phyloP scores from a whole-genome alignment of 73 alveolate genomes.

The Paramecium tetraurelia region DNA sequence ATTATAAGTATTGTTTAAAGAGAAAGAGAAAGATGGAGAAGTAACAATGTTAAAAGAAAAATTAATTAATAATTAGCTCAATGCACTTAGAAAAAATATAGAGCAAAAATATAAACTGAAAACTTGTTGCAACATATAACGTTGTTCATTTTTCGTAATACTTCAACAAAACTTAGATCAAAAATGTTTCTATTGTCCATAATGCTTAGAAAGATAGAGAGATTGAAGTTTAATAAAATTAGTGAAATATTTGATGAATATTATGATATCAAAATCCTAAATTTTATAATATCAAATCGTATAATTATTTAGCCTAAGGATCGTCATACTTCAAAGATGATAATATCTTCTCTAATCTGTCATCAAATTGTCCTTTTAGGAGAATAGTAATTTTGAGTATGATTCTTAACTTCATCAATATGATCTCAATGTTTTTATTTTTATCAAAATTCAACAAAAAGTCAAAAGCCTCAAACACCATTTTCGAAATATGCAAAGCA shows the following conservation, averaged over 20 bases:
- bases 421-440: neutral
- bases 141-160: neutral
- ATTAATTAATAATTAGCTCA: neutral
- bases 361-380: neutral
- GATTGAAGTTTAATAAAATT: neutral
- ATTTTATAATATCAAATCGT: neutral
- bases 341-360: neutral
- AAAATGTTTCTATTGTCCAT: neutral
- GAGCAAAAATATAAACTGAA: neutral
- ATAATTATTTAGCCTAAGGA: neutral
- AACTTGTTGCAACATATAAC: neutral
- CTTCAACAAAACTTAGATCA: neutral
- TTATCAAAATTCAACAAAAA: neutral
- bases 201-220: neutral
- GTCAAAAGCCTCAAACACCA: neutral
- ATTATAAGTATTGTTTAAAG: neutral
- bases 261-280: neutral
- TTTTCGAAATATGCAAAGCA: neutral
- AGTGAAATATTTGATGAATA: neutral
- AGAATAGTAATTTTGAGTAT: neutral
- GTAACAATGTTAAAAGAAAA: neutral
- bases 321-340: neutral
- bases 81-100: neutral
- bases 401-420: neutral
- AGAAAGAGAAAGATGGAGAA: neutral